Base-by-base conservation (phyloP, 345 rosid genomes). In the Hibiscus tridactylites region DNA sequence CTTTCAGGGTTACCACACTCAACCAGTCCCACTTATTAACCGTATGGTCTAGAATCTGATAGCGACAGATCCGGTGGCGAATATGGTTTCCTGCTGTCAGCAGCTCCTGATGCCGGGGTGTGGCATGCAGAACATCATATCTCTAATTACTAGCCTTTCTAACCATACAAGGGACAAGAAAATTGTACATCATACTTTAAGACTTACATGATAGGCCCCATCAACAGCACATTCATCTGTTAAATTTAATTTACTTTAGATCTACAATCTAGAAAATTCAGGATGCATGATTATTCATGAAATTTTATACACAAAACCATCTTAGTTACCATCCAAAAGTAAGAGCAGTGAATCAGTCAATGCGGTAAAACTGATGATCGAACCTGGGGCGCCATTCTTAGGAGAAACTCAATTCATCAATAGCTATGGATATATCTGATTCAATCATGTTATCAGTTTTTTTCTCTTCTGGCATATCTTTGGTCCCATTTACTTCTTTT, bases 351-450 rank as follows among this genome's bases (percentile, higher is more conserved):
- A 70, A 76, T 50, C 71, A 66, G 71, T 65, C 31, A 73, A 69
- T 33, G 19, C 44, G 47, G 73, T 56, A 62, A 71, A 52, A 65
- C 73, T 68, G 73, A 61, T 69, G 75, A 74, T 61, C 46, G 77
- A 73, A 66, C 71, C 79, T 15, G 66, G 68, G 56, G 37, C 13
- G 31, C 76, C 82, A 83, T 79, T 83, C 92, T 0, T 84, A 76
- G 5, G 88, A 83, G 72, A 87, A 78, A 68, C 80, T 83, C 78
- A 84, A 72, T 28, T 77, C 86, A 28, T 87, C 83, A 2, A 89
- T 84, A 17, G 86, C 84, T 37, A 77, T 70, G 42, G 86, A 81
- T 61, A 84, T 53, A 62, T 85, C 72, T 2, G 85, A 81, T 75
- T 81, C 84, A 2, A 82, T 74, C 5, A 8, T 21, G 9, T 53